These are phyloP conservation scores for Arthrobotrys iridis DNA, from an alignment of 2,329 filamentous ascomycete species.

Conservation along the genomic window DNA sequence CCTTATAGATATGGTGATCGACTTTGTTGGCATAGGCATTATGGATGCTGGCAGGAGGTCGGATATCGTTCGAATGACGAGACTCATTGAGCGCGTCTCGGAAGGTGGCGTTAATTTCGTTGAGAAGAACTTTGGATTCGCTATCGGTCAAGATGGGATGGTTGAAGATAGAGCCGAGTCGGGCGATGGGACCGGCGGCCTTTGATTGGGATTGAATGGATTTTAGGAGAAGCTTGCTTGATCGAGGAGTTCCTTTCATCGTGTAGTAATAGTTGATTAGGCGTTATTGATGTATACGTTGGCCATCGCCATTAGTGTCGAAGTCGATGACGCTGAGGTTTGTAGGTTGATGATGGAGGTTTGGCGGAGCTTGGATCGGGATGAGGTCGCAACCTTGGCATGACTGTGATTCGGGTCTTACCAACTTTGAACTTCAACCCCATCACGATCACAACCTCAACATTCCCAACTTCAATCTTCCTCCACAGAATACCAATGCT, in stretches of 20 bases:
- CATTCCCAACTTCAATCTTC: not conserved
- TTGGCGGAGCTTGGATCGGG: not conserved
- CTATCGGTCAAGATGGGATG: conserved; percentile 34
- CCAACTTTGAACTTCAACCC: not conserved
- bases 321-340: not conserved
- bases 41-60: conserved; percentile 23
- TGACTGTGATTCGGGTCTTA: too few relatives aligned
- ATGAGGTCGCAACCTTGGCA: not conserved
- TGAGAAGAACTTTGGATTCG: conserved; percentile 34
- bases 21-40: conserved; percentile 31
- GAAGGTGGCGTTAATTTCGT: conserved; percentile 37
- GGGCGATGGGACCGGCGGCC: not conserved
- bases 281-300: not conserved
- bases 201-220: not conserved
- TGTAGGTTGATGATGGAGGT: not conserved
- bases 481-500: not conserved
- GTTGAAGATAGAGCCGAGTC: conserved; percentile 29
- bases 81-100: conserved; percentile 26
- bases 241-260: conserved; percentile 27
- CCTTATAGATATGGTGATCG: conserved; percentile 31
- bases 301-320: not conserved
- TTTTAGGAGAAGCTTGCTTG: conserved; percentile 18
- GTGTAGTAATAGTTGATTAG: not conserved
- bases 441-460: not conserved
- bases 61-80: conserved; percentile 22